phyloP scores from a whole-genome alignment of 805 yeast genomes.

The Wickerhamomyces queroliae region DNA sequence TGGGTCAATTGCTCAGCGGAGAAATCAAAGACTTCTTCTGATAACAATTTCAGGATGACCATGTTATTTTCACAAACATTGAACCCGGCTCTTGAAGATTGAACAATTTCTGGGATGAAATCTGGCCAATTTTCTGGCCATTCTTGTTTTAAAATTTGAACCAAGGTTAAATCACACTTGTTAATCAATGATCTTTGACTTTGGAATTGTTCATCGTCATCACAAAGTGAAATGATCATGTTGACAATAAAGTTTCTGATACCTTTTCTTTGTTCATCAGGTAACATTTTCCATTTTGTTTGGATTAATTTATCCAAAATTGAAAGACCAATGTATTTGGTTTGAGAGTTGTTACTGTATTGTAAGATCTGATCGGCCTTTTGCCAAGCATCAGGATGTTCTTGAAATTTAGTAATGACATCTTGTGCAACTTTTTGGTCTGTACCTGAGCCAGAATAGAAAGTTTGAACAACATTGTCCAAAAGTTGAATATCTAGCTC shows the following conservation, averaged over 20 bases:
- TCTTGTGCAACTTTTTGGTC: conserved; percentile 66
- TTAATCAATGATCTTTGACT: conserved; percentile 78
- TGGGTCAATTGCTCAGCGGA: conserved; percentile 97
- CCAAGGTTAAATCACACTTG: conserved; percentile 90
- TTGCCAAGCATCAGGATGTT: conserved; percentile 94
- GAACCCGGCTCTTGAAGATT: conserved; percentile 74
- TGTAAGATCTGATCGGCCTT: conserved; percentile 86
- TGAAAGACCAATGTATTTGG: conserved; percentile 88
- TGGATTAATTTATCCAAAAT: conserved; percentile 86
- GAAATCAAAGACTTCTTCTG: conserved; percentile 95
- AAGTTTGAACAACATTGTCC: conserved; percentile 80
- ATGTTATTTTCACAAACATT: conserved; percentile 97
- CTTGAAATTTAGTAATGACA: conserved; percentile 76
- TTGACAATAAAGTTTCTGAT: conserved; percentile 90
- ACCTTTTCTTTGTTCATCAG: conserved; percentile 84
- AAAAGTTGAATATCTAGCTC: conserved; percentile 76
- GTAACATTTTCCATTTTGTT: conserved; percentile 90
- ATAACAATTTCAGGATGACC: conserved; percentile 80
- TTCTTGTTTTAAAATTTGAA: conserved; percentile 92
- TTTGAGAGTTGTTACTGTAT: conserved; percentile 70
- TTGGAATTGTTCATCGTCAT: conserved; percentile 66
- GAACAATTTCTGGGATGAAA: conserved; percentile 89
- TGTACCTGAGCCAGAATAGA: conserved; percentile 72
- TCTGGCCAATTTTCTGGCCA: conserved; percentile 99
- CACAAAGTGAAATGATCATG: conserved; percentile 89